Percentiles rank a stretch among this genome's conserved stretches.
Conservation (phyloP, 768 basidiomycete genomes). For the Leccinum imitatum region DNA sequence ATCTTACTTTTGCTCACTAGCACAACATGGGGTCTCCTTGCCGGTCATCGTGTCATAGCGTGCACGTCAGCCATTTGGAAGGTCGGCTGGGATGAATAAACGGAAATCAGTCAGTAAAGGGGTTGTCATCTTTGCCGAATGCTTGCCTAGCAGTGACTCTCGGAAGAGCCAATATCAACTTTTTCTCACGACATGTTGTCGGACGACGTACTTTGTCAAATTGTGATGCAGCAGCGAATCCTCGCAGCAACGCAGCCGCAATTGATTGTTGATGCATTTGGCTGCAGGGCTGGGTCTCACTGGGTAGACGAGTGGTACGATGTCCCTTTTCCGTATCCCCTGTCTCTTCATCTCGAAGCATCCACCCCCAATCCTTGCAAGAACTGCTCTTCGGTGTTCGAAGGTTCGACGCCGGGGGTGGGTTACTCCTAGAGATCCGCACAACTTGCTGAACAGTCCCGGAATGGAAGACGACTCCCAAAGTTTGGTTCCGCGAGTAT, state of each 20-base stretch:
- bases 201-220: background rate
- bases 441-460: background rate
- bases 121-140: background rate
- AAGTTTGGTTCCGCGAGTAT: background rate
- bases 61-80: background rate
- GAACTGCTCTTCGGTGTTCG: background rate
- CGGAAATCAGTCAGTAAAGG: background rate
- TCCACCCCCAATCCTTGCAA: background rate
- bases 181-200: background rate
- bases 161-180: background rate
- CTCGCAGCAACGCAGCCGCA: conserved; percentile 5
- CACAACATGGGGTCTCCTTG: conserved; percentile 2
- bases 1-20: background rate
- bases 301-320: conserved; percentile 3
- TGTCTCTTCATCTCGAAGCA: background rate
- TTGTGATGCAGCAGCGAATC: conserved; percentile 4
- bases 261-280: background rate
- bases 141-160: background rate
- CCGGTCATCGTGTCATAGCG: background rate
- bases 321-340: background rate
- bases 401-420: background rate
- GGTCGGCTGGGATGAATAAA: background rate
- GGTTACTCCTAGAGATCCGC: conserved; percentile 11
- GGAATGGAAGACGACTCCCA: conserved; percentile 3
- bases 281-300: too few species aligned